Evolutionary conservation across 1,284 basidiomycete species (phyloP).

Genomic region (Vanrija pseudolonga): DNA sequence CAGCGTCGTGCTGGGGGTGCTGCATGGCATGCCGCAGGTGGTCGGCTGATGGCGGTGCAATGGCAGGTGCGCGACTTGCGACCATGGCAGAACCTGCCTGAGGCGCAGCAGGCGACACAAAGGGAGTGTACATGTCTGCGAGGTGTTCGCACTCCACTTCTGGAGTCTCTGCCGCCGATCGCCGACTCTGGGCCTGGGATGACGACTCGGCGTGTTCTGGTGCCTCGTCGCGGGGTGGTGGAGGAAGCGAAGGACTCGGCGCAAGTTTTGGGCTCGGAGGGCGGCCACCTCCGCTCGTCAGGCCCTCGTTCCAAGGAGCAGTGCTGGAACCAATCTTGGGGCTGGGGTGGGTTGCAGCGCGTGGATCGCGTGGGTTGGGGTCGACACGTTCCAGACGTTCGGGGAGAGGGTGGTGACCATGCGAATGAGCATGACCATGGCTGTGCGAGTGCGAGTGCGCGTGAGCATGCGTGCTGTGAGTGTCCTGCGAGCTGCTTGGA

Average conservation of each 20-base stretch:
- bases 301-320: not conserved
- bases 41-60: constrained; percentile 10
- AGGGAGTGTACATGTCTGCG: constrained; percentile 17
- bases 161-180: no score
- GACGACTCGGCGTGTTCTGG: constrained; percentile 17
- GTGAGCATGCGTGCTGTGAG: not conserved
- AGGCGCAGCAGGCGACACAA: constrained; percentile 14
- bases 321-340: constrained; percentile 4
- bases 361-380: constrained; percentile 4
- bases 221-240: not conserved
- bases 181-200: constrained; percentile 6
- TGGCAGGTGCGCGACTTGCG: not conserved
- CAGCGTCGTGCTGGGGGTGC: not conserved
- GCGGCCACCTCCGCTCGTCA: not conserved
- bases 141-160: no score
- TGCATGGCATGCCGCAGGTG: constrained; percentile 14
- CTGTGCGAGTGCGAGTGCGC: no score
- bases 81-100: not conserved
- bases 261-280: constrained; percentile 14
- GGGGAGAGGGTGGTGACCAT: no score
- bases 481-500: constrained; percentile 5
- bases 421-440: no score
- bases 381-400: not conserved
- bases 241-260: constrained; percentile 4
- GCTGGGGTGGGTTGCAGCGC: constrained; percentile 7